These are phyloP conservation scores for Domatiomyces catenatus DNA, from an alignment of 2,329 filamentous ascomycete genomes.

Conservation along the genomic window DNA sequence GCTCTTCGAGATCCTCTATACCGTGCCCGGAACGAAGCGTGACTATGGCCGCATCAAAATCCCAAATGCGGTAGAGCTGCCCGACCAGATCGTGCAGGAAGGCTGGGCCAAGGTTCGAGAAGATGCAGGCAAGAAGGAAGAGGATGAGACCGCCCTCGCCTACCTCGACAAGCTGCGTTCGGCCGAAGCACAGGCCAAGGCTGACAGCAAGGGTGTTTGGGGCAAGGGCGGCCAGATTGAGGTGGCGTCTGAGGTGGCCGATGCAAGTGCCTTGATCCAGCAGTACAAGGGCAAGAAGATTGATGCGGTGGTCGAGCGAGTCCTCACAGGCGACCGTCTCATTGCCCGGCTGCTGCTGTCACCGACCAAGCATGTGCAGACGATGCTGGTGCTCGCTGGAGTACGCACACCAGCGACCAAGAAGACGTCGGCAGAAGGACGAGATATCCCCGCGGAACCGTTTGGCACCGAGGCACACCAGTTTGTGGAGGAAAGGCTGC, in stretches of 20 bases:
- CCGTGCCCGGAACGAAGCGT: conserved; percentile 52
- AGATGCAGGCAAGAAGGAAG: conserved; percentile 82
- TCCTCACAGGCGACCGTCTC: conserved; percentile 79
- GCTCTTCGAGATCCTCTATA: conserved; percentile 73
- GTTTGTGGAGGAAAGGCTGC: conserved; percentile 71
- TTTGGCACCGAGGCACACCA: conserved; percentile 75
- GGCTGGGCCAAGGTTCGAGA: conserved; percentile 91
- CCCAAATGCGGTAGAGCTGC: conserved; percentile 59
- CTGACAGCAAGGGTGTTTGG: conserved; percentile 71
- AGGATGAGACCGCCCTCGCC: conserved; percentile 55
- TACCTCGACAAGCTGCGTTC: conserved; percentile 63
- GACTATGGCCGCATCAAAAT: conserved; percentile 76
- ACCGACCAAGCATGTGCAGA: conserved; percentile 73
- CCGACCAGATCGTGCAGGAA: conserved; percentile 69
- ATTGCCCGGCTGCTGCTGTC: conserved; percentile 67
- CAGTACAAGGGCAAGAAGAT: conserved; percentile 74
- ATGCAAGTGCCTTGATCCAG: conserved; percentile 60
- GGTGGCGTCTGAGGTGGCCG: conserved; percentile 64
- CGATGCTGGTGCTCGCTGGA: conserved; percentile 76
- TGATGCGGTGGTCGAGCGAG: conserved; percentile 75
- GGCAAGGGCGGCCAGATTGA: conserved; percentile 50
- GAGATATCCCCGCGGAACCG: conserved; percentile 72
- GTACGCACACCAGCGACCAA: conserved; percentile 82
- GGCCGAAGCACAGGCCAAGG: conserved; percentile 62
- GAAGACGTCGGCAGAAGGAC: conserved; percentile 61